phyloP scores from a whole-genome alignment of 208 protist genomes.

The Trypanosoma theileri region DNA sequence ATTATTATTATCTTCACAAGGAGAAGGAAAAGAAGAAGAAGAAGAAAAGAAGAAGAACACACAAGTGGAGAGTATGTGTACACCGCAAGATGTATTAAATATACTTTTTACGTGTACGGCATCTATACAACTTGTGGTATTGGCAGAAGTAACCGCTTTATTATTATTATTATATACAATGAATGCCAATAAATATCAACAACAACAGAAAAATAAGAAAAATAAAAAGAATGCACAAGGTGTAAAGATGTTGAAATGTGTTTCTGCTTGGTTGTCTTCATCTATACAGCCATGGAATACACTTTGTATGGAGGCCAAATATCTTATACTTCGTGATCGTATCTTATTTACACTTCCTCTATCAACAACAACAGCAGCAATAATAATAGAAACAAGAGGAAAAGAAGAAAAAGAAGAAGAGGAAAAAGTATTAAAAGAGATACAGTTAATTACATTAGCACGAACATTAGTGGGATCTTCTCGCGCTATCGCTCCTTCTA shows the following conservation, averaged over 20 bases:
- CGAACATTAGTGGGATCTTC: constrained; percentile 9
- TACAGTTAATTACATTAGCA: background rate
- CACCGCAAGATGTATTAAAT: background rate
- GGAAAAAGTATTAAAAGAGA: background rate
- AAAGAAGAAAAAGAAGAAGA: background rate
- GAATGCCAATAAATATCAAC: background rate
- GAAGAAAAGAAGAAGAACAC: background rate
- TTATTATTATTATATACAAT: background rate
- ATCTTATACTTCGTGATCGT: constrained; percentile 9
- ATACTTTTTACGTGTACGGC: constrained; percentile 9
- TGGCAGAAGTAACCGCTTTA: background rate
- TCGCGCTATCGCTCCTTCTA: background rate
- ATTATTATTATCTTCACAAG: no score
- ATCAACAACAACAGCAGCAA: background rate
- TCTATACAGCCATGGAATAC: constrained; percentile 1
- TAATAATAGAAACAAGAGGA: background rate
- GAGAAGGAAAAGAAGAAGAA: background rate
- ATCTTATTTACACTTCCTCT: background rate
- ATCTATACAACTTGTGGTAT: constrained; percentile 14
- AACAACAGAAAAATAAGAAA: no score
- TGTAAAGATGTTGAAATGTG: background rate
- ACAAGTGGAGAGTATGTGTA: background rate
- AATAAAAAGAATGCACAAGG: no score
- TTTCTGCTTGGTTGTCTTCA: constrained; percentile 9
- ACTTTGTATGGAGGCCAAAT: background rate